Evolutionary conservation across 2,329 filamentous ascomycete species (phyloP).

Genomic region (Hypomyces perniciosus): DNA sequence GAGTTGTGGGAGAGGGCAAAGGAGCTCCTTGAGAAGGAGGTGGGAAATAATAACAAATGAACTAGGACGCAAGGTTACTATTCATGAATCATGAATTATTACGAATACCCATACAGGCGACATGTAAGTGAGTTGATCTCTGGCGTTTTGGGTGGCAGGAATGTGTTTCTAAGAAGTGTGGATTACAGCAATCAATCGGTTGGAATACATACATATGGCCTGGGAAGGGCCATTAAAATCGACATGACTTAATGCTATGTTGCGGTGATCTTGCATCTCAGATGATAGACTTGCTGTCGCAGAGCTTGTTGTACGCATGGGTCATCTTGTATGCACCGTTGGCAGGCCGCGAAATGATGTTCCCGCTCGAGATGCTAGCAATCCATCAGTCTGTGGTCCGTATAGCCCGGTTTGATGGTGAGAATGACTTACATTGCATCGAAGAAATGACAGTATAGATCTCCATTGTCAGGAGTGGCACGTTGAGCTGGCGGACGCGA

Average conservation of each 20-base stretch:
- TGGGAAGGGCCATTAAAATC: not conserved
- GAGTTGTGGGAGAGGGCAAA: conserved; percentile 60
- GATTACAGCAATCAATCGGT: not conserved
- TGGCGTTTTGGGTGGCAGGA: not conserved
- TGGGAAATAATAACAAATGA: conserved; percentile 15
- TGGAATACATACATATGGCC: not conserved
- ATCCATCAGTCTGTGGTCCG: not conserved
- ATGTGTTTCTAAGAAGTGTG: not conserved
- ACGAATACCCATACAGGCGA: too few species aligned
- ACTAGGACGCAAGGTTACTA: too few species aligned
- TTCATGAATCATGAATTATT: too few species aligned
- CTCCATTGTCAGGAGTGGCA: not conserved
- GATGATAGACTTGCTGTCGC: not conserved
- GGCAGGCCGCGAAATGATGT: conserved; percentile 1
- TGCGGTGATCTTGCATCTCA: not conserved
- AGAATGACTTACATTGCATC: conserved; percentile 10
- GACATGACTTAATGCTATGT: too few species aligned
- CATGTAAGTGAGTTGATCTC: not conserved
- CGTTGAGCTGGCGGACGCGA: not conserved
- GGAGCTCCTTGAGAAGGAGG: conserved; percentile 31
- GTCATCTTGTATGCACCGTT: conserved; percentile 3
- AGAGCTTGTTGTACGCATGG: conserved; percentile 14
- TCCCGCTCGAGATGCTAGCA: conserved; percentile 6
- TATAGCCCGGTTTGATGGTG: not conserved
- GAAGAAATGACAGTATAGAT: conserved; percentile 12